Conservation (phyloP, 2,329 filamentous ascomycete species). For the Gnomoniopsis sp. region DNA sequence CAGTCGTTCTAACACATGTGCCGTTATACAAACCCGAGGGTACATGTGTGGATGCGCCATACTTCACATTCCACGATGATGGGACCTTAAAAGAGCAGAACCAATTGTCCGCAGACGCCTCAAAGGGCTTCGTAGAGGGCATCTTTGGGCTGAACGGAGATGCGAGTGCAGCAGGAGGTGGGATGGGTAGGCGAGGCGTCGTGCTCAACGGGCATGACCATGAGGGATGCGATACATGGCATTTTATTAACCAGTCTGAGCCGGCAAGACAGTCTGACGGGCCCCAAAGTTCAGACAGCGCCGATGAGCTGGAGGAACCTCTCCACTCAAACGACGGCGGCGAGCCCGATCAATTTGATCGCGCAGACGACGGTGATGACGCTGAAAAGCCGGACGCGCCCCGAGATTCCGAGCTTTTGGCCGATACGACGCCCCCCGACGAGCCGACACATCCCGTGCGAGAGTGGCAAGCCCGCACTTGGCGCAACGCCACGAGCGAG, state of each 20-base stretch:
- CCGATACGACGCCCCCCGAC: not conserved
- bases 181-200: slow-evolving; percentile 68
- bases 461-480: slow-evolving; percentile 48
- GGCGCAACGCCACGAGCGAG: slow-evolving; percentile 39
- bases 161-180: slow-evolving; percentile 51
- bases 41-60: slow-evolving; percentile 78
- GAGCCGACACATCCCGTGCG: slow-evolving; percentile 29
- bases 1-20: slow-evolving; percentile 86
- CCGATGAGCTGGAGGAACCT: not conserved
- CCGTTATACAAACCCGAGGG: slow-evolving; percentile 82
- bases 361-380: slow-evolving; percentile 11
- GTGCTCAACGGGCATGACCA: slow-evolving; percentile 95
- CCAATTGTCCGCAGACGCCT: slow-evolving; percentile 72
- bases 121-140: slow-evolving; percentile 74
- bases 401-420: too few species aligned
- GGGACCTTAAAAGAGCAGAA: slow-evolving; percentile 86
- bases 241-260: slow-evolving; percentile 68
- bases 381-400: not conserved
- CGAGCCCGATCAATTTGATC: slow-evolving; percentile 10
- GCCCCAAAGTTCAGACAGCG: not conserved
- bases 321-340: not conserved
- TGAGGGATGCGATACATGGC: slow-evolving; percentile 85
- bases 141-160: slow-evolving; percentile 75
- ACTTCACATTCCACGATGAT: slow-evolving; percentile 74
- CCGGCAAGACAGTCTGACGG: slow-evolving; percentile 27